A percentile compares a stretch with the other conserved stretches of the same genome.
Conservation (phyloP, 2,329 filamentous ascomycete species). For the Xylaria polymorpha region DNA sequence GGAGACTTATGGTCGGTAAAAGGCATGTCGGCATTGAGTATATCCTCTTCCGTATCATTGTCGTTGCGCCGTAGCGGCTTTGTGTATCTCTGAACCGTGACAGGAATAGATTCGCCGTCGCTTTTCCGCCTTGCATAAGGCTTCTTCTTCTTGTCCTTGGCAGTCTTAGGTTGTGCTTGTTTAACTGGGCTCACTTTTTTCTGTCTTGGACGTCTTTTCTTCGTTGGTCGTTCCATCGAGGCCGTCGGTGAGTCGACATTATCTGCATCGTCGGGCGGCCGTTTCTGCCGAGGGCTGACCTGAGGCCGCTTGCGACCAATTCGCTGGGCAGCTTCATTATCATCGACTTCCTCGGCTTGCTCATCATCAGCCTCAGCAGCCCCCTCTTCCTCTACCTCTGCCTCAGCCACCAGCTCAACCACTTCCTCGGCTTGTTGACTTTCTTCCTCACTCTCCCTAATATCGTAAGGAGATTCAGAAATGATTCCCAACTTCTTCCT, state of each 20-base stretch:
- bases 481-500: slow-evolving; percentile 38
- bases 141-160: slow-evolving; percentile 41
- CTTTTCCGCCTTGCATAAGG: slow-evolving; percentile 41
- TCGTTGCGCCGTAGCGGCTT: slow-evolving; percentile 56
- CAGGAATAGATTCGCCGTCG: slow-evolving; percentile 57
- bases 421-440: slow-evolving; percentile 18
- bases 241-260: slow-evolving; percentile 53
- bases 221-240: slow-evolving; percentile 51
- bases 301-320: slow-evolving; percentile 60
- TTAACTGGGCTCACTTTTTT: slow-evolving; percentile 56
- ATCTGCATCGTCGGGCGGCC: slow-evolving; percentile 55
- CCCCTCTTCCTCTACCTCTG: slow-evolving; percentile 35
- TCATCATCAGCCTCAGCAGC: slow-evolving; percentile 28
- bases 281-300: slow-evolving; percentile 50
- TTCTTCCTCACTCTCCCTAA: slow-evolving; percentile 44
- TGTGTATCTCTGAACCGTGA: slow-evolving; percentile 72
- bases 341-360: slow-evolving; percentile 59
- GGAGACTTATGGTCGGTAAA: slow-evolving; percentile 66
- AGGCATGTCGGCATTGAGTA: slow-evolving; percentile 64
- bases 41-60: slow-evolving; percentile 55
- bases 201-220: slow-evolving; percentile 50
- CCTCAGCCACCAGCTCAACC: slow-evolving; percentile 15
- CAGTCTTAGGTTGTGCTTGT: slow-evolving; percentile 55
- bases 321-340: slow-evolving; percentile 55
- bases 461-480: slow-evolving; percentile 33